Percentiles rank a stretch among this genome's conserved stretches.
phyloP scores from a whole-genome alignment of 2,329 filamentous ascomycete species.

The Colletotrichum acutatum region DNA sequence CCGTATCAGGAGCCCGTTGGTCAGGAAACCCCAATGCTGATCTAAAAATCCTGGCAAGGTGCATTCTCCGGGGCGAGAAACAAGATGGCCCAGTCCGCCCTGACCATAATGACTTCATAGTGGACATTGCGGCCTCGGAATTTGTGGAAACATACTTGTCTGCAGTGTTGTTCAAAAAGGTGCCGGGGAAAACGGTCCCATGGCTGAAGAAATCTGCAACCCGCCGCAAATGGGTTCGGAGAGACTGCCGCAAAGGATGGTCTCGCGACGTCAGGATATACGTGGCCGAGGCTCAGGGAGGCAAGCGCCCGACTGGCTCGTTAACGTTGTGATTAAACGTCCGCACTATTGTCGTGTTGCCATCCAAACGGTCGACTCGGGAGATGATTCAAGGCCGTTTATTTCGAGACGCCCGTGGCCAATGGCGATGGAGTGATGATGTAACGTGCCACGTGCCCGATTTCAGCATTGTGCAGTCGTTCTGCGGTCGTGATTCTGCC shows the following conservation, averaged over 20 bases:
- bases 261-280: slow-evolving; percentile 23
- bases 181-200: neutral
- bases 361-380: slow-evolving; percentile 2
- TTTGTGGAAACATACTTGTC: slow-evolving; percentile 18
- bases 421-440: neutral
- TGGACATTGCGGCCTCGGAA: slow-evolving; percentile 26
- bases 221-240: neutral
- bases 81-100: neutral
- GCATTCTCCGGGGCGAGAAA: slow-evolving; percentile 1
- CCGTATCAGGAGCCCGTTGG: neutral
- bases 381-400: neutral
- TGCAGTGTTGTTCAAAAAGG: neutral
- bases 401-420: neutral
- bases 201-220: neutral
- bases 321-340: neutral
- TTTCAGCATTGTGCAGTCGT: slow-evolving; percentile 2
- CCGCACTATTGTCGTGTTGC: neutral
- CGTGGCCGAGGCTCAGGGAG: slow-evolving; percentile 2
- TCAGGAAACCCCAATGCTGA: neutral
- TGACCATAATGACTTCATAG: slow-evolving; percentile 34
- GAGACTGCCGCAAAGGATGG: neutral
- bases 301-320: neutral
- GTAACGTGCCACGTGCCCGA: slow-evolving; percentile 16
- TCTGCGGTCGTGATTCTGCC: neutral
- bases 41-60: neutral